These are phyloP conservation scores for Cenococcum geophilum DNA, from an alignment of 495 filamentous ascomycete species.

Conservation along the genomic window DNA sequence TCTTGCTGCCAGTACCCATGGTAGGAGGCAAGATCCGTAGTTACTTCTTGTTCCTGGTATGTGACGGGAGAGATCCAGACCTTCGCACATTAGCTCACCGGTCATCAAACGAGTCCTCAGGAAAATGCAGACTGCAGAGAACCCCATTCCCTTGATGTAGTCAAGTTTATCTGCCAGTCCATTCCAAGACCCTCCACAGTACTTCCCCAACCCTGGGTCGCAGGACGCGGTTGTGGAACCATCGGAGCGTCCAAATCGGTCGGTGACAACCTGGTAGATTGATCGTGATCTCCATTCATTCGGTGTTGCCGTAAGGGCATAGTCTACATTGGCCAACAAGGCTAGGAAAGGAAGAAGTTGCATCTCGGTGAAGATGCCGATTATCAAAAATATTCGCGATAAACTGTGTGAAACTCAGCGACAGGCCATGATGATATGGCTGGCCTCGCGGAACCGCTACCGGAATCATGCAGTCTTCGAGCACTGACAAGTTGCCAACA, in stretches of 20 bases:
- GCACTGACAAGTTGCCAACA: too few relatives aligned
- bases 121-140: not conserved
- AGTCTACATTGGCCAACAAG: too few relatives aligned
- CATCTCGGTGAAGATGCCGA: too few relatives aligned
- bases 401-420: too few relatives aligned
- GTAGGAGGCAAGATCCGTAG: not conserved
- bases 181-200: not conserved
- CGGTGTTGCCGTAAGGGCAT: not conserved
- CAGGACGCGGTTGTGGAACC: not conserved
- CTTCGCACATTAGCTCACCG: not conserved
- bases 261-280: not conserved
- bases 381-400: too few relatives aligned
- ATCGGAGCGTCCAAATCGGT: not conserved
- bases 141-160: not conserved
- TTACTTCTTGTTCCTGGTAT: not conserved
- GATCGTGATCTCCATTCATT: not conserved
- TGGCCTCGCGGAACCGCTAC: too few relatives aligned
- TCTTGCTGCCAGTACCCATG: slow-evolving; percentile 45
- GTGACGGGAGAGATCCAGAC: not conserved
- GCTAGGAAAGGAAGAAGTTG: too few relatives aligned
- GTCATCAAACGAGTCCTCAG: not conserved
- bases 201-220: not conserved
- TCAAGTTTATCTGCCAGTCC: not conserved
- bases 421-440: too few relatives aligned
- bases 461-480: too few relatives aligned